Base-by-base conservation (phyloP, 345 rosid genomes). In the Melaleuca quinquenervia region DNA sequence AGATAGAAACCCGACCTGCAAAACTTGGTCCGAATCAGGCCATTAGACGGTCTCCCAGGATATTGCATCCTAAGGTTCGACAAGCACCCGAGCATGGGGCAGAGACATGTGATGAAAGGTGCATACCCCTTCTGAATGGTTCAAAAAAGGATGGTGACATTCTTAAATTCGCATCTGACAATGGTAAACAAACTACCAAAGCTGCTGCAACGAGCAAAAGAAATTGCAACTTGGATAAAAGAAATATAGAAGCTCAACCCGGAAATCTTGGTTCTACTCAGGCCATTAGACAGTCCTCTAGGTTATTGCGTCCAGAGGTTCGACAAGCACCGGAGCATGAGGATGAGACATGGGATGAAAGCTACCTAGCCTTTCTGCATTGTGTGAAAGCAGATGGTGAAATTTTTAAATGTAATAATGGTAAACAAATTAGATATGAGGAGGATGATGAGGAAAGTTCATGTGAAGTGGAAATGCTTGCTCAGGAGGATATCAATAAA, bases 381-480 rank as follows among this genome's bases (percentile, higher is more conserved):
- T 85, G 21, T 86, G 16, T 87, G 44, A 87, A 51, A 82, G 84
- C 56, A 5, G 87, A 89, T 58, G 86, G 89, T 58, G 60, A 64
- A 5, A 7, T 50, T 51, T 2, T 76, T 16, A 85, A 85, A 62
- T 52, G 89, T 88, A 85, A 86, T 82, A 85, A n/a, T 87, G 91
- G 85, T 60, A 50, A 55, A 53, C 50, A 45, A 87, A 87, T 90
- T 51, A 84, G 88, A 48, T 78, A 90, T 85, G 91, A 83, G 84
- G 90, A 85, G 51, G 85, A 76, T 29, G 84, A 90, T 76, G 87
- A 58, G 80, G 90, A 82, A 64, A 55, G 85, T 89, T 84, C 88
- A 27, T 92, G 91, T 20, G 95, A 95, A 89, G 90, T 92, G 26
- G 95, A 90, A 85, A 55, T 83, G 50, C 89, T 86, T 87, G 18